These are phyloP conservation scores for Madurella mycetomatis DNA, from an alignment of 2,329 filamentous ascomycete species.

Conservation along the genomic window DNA sequence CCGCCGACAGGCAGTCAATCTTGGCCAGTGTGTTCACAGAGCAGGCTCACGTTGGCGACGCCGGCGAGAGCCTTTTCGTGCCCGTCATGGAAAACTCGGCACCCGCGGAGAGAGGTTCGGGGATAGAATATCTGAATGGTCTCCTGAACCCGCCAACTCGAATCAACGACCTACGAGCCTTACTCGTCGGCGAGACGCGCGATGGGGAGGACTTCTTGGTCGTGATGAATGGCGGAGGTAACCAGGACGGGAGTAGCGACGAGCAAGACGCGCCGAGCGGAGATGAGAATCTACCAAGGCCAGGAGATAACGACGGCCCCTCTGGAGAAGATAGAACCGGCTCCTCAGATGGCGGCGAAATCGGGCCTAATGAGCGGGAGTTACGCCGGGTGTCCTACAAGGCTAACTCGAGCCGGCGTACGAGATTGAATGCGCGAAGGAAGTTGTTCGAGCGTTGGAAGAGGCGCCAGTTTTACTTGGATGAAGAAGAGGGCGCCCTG, in stretches of 20 bases:
- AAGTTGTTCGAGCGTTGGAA: slow-evolving; percentile 69
- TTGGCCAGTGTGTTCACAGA: slow-evolving; percentile 47
- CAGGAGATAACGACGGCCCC: slow-evolving; percentile 3
- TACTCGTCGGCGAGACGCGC: slow-evolving; percentile 34
- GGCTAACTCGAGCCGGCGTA: slow-evolving; percentile 15
- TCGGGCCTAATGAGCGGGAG: neutral
- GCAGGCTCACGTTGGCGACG: slow-evolving; percentile 12
- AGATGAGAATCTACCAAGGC: slow-evolving; percentile 5
- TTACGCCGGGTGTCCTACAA: slow-evolving; percentile 11
- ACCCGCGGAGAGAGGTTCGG: slow-evolving; percentile 28
- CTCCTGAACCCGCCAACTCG: slow-evolving; percentile 44
- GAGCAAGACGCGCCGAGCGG: slow-evolving; percentile 6
- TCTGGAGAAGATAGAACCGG: slow-evolving; percentile 6
- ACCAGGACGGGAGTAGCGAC: slow-evolving; percentile 16
- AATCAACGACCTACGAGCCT: slow-evolving; percentile 39
- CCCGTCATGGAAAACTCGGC: slow-evolving; percentile 20
- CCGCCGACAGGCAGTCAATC: slow-evolving; percentile 56
- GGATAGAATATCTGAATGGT: slow-evolving; percentile 40
- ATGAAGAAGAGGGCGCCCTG: slow-evolving; percentile 74
- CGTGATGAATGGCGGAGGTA: slow-evolving; percentile 19
- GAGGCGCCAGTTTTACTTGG: slow-evolving; percentile 73
- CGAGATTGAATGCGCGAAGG: slow-evolving; percentile 41
- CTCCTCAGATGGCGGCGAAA: neutral
- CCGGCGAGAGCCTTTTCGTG: slow-evolving; percentile 18
- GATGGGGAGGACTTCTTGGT: slow-evolving; percentile 23